These are phyloP conservation scores for Rhizophora apiculata DNA, from an alignment of 345 rosid species.

Conservation along the genomic window DNA sequence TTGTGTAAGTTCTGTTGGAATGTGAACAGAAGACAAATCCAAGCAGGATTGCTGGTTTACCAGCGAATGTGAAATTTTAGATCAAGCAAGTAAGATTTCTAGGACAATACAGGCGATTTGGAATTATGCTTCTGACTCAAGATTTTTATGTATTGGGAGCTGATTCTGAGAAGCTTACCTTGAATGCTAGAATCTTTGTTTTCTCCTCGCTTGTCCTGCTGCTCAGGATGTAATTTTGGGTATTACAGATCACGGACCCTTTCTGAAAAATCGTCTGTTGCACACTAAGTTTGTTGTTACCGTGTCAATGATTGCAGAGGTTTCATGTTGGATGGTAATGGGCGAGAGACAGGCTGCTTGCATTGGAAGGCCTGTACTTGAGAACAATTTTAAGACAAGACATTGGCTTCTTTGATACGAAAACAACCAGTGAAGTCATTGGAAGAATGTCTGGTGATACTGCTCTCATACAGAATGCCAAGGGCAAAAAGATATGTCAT, in stretches of 20 bases:
- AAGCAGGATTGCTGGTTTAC: neutral
- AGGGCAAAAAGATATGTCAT: constrained; percentile 75
- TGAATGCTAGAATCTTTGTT: too few species aligned
- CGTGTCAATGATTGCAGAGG: constrained; percentile 46
- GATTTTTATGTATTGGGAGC: neutral
- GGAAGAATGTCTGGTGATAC: constrained; percentile 97
- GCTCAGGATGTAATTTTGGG: too few species aligned
- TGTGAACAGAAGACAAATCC: too few species aligned
- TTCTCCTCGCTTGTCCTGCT: too few species aligned
- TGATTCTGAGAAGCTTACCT: too few species aligned
- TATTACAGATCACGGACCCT: neutral
- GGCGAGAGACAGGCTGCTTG: constrained; percentile 81
- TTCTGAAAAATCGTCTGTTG: neutral
- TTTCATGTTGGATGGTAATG: constrained; percentile 81
- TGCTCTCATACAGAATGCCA: constrained; percentile 80
- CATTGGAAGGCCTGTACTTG: constrained; percentile 62
- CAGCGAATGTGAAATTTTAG: neutral
- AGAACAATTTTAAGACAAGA: constrained; percentile 85
- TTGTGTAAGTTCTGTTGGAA: too few species aligned
- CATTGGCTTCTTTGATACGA: constrained; percentile 73
- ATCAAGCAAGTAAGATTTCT: neutral
- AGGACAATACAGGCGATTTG: neutral
- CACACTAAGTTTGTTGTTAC: neutral
- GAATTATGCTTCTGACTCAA: neutral
- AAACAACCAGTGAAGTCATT: constrained; percentile 87